Evolutionary conservation across 2,329 filamentous ascomycete species (phyloP).

Genomic region (Bipolaris gigantea): DNA sequence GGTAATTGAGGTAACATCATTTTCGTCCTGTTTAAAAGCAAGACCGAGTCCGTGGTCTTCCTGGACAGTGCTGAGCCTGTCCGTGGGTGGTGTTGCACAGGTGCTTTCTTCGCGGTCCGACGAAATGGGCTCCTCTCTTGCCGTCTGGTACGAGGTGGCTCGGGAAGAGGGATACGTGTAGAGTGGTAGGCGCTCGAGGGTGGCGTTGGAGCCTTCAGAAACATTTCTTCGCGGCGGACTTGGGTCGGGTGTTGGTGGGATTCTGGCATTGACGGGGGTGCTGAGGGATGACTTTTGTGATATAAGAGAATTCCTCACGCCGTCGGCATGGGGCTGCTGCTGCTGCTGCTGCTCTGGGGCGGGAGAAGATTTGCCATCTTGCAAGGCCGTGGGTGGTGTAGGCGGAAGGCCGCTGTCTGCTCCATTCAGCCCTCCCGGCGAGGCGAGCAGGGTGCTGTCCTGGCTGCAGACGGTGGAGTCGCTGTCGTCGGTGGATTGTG

Average conservation of each 20-base stretch:
- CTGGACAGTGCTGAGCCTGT: constrained; percentile 33
- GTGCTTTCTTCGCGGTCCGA: constrained; percentile 39
- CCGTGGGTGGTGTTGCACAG: constrained; percentile 30
- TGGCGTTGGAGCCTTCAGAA: constrained; percentile 24
- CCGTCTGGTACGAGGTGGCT: constrained; percentile 53
- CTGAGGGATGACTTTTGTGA: constrained; percentile 45
- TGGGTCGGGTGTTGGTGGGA: constrained; percentile 45
- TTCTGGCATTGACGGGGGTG: constrained; percentile 48
- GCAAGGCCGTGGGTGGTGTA: constrained; percentile 49
- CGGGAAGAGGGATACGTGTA: constrained; percentile 46
- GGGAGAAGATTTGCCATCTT: constrained; percentile 30
- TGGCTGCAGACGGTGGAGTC: constrained; percentile 29
- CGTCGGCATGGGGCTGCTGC: constrained; percentile 41
- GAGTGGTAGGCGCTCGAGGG: constrained; percentile 31
- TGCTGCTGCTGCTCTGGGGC: constrained; percentile 20
- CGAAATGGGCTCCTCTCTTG: constrained; percentile 46
- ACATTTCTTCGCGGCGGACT: constrained; percentile 39
- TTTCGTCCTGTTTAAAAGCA: constrained; percentile 39
- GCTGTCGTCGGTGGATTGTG: constrained; percentile 38
- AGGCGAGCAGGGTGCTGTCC: constrained; percentile 33
- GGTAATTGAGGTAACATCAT: constrained; percentile 39
- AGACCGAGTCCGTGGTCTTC: constrained; percentile 41
- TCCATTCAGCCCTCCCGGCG: constrained; percentile 27
- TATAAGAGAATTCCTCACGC: constrained; percentile 44
- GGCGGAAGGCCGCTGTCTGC: constrained; percentile 48